These are phyloP conservation scores for Tetracladium setigerum DNA, from an alignment of 495 filamentous ascomycete species.

Conservation along the genomic window DNA sequence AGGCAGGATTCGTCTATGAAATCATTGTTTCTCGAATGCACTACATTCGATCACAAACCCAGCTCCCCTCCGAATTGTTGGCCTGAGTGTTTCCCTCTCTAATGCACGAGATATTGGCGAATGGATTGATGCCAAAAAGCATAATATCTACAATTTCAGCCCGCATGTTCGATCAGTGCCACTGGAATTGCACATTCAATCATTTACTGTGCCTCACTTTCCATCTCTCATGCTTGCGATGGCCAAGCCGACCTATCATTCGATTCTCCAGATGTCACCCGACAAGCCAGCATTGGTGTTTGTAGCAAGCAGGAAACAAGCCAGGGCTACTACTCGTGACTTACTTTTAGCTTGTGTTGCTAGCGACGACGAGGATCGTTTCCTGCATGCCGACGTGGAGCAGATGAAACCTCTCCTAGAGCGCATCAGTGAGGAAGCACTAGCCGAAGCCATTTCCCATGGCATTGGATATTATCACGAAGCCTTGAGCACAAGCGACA, in stretches of 20 bases:
- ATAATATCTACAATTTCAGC: slow-evolving; percentile 98
- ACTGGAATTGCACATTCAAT: slow-evolving; percentile 90
- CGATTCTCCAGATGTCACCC: slow-evolving; percentile 74
- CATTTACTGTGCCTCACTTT: slow-evolving; percentile 92
- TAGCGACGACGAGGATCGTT: slow-evolving; percentile 89
- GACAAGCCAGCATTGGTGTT: slow-evolving; percentile 89
- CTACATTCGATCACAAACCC: slow-evolving; percentile 83
- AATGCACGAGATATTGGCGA: slow-evolving; percentile 93
- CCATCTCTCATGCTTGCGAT: slow-evolving; percentile 97
- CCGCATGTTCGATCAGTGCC: slow-evolving; percentile 81
- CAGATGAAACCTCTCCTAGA: slow-evolving; percentile 77
- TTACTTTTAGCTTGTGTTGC: slow-evolving; percentile 75
- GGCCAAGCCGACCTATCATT: slow-evolving; percentile 85
- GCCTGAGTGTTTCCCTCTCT: slow-evolving; percentile 84
- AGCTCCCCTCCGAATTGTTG: slow-evolving; percentile 81
- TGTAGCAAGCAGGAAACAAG: slow-evolving; percentile 88
- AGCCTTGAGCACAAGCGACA: slow-evolving; percentile 79
- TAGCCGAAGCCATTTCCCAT: slow-evolving; percentile 88
- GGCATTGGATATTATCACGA: slow-evolving; percentile 98
- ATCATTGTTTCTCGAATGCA: slow-evolving; percentile 96
- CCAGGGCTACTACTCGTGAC: slow-evolving; percentile 82
- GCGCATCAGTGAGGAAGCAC: slow-evolving; percentile 72
- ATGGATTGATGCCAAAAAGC: slow-evolving; percentile 98
- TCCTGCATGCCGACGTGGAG: slow-evolving; percentile 72
- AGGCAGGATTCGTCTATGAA: slow-evolving; percentile 86